Evolutionary conservation across 2,329 filamentous ascomycete genomes (phyloP).

Genomic region (Epichloe typhina): DNA sequence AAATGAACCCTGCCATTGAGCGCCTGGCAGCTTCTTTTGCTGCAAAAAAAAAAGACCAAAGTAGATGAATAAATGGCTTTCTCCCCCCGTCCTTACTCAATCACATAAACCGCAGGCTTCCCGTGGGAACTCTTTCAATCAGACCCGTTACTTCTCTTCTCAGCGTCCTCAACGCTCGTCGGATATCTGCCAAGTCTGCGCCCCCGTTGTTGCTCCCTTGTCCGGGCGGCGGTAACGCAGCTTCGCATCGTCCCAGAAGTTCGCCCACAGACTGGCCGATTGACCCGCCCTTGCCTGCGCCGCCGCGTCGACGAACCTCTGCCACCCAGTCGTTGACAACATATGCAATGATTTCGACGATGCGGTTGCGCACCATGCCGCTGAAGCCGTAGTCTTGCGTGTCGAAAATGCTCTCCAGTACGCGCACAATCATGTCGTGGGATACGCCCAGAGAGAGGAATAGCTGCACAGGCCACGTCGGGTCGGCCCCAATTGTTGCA

Average conservation of each 20-base stretch:
- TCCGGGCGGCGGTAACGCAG: slow-evolving; percentile 25
- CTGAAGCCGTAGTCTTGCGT: slow-evolving; percentile 47
- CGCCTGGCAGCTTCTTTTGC: slow-evolving; percentile 1
- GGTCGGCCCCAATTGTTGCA: slow-evolving; percentile 40
- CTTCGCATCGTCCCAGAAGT: slow-evolving; percentile 36
- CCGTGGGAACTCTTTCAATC: slow-evolving; percentile 27
- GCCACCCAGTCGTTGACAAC: slow-evolving; percentile 36
- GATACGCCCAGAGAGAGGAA: slow-evolving; percentile 44
- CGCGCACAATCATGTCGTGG: slow-evolving; percentile 40
- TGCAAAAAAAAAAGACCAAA: neutral
- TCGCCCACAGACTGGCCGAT: slow-evolving; percentile 34
- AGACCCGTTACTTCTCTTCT: slow-evolving; percentile 31
- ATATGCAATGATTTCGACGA: slow-evolving; percentile 42
- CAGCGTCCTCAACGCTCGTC: slow-evolving; percentile 28
- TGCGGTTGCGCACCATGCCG: slow-evolving; percentile 31
- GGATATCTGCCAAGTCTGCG: slow-evolving; percentile 29
- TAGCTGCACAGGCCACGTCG: slow-evolving; percentile 42
- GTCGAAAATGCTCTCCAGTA: slow-evolving; percentile 44
- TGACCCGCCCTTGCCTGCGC: slow-evolving; percentile 23
- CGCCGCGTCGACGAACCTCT: slow-evolving; percentile 34
- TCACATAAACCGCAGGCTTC: slow-evolving; percentile 34
- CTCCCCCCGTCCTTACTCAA: neutral
- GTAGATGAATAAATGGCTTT: neutral
- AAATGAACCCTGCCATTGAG: slow-evolving; percentile 4
- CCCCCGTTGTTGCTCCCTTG: slow-evolving; percentile 32